These are phyloP conservation scores for Lachnellula occidentalis DNA, from an alignment of 2,329 filamentous ascomycete genomes.

Conservation along the genomic window DNA sequence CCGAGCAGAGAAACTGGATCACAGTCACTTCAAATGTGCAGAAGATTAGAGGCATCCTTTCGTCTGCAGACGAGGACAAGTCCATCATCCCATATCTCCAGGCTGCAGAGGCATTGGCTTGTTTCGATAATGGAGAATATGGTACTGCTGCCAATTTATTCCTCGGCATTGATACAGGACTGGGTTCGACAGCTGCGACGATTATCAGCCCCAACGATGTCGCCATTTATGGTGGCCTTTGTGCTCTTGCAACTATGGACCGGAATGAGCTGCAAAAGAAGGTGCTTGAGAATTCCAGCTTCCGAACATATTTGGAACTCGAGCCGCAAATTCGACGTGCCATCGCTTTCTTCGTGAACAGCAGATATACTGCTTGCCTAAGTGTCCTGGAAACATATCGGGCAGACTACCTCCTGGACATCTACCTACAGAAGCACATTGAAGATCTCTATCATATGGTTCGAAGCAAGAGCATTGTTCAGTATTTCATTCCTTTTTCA, in stretches of 20 bases:
- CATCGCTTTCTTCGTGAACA: conserved; percentile 81
- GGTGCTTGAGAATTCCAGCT: conserved; percentile 75
- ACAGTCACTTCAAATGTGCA: conserved; percentile 58
- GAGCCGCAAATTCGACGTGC: conserved; percentile 93
- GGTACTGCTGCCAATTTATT: conserved; percentile 68
- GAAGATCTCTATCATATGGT: conserved; percentile 65
- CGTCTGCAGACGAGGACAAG: conserved; percentile 40
- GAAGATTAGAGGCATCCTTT: conserved; percentile 56
- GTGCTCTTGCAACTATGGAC: conserved; percentile 85
- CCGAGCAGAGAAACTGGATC: conserved; percentile 75
- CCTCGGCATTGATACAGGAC: conserved; percentile 33
- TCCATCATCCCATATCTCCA: conserved; percentile 45
- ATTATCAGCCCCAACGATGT: conserved; percentile 81
- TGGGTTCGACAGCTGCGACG: conserved; percentile 57
- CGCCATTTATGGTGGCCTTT: conserved; percentile 84
- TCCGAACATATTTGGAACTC: conserved; percentile 83
- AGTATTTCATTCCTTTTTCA: conserved; percentile 89
- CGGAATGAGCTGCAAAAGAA: conserved; percentile 65
- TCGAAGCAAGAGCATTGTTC: conserved; percentile 84
- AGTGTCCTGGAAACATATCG: conserved; percentile 76
- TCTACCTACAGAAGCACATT: conserved; percentile 75
- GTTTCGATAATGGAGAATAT: conserved; percentile 52
- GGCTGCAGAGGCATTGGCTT: conserved; percentile 55
- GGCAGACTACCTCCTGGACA: conserved; percentile 82
- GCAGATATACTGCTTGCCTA: conserved; percentile 82